phyloP scores from a whole-genome alignment of 1,284 basidiomycete genomes.

The Somion occarium region DNA sequence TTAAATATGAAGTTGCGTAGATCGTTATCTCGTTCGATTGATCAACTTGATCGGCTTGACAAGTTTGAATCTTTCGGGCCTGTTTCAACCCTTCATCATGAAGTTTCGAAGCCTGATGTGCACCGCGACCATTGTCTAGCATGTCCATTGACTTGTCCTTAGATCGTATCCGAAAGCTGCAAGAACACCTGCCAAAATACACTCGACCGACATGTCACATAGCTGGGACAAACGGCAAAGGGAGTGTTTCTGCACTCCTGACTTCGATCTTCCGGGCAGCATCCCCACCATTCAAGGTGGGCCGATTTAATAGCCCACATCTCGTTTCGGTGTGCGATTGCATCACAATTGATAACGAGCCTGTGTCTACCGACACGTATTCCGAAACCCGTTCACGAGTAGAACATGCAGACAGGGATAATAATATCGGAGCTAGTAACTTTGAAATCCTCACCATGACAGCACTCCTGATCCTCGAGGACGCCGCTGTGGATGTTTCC shows the following conservation, averaged over 20 bases:
- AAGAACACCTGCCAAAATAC: constrained; percentile 58
- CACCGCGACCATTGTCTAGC: no score
- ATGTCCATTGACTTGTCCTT: constrained; percentile 82
- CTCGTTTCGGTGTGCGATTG: constrained; percentile 78
- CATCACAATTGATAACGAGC: constrained; percentile 63
- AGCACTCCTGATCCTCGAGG: constrained; percentile 72
- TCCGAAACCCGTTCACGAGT: constrained; percentile 44
- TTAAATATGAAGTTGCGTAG: no score
- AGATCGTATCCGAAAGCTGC: constrained; percentile 60
- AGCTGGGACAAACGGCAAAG: constrained; percentile 97
- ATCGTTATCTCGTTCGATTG: no score
- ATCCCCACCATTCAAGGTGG: constrained; percentile 59
- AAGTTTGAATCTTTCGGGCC: no score
- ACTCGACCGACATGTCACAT: constrained; percentile 87
- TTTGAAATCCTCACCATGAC: constrained; percentile 87
- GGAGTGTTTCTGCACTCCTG: constrained; percentile 83
- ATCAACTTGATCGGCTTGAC: no score
- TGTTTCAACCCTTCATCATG: no score
- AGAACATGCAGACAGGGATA: constrained; percentile 42
- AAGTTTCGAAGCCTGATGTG: no score
- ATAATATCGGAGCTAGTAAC: constrained; percentile 51
- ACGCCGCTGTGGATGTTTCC: constrained; percentile 67
- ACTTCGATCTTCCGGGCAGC: constrained; percentile 68
- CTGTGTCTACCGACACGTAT: constrained; percentile 53
- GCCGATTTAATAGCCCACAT: constrained; percentile 92